Percentiles rank a stretch among this genome's conserved stretches.
Evolutionary conservation across 208 protist species (phyloP).

Genomic region (Angomonas ambiguus): DNA sequence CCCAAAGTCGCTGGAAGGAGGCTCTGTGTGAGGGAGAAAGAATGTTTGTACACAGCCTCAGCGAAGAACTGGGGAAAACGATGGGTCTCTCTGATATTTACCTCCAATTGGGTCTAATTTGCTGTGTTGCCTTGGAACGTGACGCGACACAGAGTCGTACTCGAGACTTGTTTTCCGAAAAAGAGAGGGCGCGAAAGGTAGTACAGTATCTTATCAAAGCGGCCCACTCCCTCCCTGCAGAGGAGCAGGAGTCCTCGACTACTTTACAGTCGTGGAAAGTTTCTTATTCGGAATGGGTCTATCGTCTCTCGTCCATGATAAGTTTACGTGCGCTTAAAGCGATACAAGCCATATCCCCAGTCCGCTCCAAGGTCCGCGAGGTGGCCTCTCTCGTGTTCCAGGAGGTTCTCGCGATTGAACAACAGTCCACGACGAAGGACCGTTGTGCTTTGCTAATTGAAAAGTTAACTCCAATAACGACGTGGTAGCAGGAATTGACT

Average conservation of each 20-base stretch:
- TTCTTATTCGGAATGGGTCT: slow-evolving; percentile 23
- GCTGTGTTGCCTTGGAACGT: slow-evolving; percentile 29
- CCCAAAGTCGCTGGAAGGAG: slow-evolving; percentile 20
- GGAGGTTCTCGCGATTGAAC: background rate
- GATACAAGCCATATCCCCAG: slow-evolving; percentile 9
- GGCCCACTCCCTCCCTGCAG: background rate
- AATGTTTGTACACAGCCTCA: background rate
- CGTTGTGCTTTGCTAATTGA: background rate
- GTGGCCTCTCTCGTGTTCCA: background rate
- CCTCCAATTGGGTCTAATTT: slow-evolving; percentile 40
- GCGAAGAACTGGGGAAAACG: background rate
- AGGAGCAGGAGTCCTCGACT: background rate
- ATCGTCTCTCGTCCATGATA: slow-evolving; percentile 35
- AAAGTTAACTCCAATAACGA: background rate
- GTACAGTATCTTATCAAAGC: background rate
- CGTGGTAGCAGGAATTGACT: background rate
- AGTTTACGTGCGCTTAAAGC: slow-evolving; percentile 28
- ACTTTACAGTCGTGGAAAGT: background rate
- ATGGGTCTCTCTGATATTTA: slow-evolving; percentile 7
- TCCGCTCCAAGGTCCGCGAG: slow-evolving; percentile 14
- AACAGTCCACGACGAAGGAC: background rate
- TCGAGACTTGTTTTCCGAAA: background rate
- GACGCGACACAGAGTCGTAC: background rate
- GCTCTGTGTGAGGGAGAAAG: background rate
- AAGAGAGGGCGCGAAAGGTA: background rate